A percentile compares a stretch with the other conserved stretches of the same genome.
Evolutionary conservation across 345 rosid species (phyloP).

Genomic region (Acer saccharum): DNA sequence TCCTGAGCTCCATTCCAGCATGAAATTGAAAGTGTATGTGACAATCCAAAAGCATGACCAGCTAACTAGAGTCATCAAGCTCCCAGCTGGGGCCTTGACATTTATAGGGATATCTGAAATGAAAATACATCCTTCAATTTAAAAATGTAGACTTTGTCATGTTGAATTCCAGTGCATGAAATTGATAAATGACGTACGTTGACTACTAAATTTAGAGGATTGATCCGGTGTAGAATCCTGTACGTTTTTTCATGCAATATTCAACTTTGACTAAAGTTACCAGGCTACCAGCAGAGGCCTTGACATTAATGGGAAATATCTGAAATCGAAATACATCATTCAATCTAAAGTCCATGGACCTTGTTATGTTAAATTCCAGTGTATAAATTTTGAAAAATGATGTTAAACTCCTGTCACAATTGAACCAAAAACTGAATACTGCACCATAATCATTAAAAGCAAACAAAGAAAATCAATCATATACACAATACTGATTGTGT

Average conservation of each 20-base stretch:
- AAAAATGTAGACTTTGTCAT: background rate
- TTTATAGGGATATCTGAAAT: slow-evolving; percentile 49
- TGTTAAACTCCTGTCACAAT: background rate
- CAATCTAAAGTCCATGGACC: background rate
- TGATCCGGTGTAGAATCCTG: no score
- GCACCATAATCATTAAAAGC: slow-evolving; percentile 13
- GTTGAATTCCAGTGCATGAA: no score
- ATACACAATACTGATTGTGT: slow-evolving; percentile 13
- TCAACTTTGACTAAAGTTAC: slow-evolving; percentile 19
- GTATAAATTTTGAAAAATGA: no score
- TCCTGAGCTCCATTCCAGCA: background rate
- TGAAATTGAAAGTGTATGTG: background rate
- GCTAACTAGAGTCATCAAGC: slow-evolving; percentile 20
- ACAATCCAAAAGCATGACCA: background rate
- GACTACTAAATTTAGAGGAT: no score
- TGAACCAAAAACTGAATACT: slow-evolving; percentile 62
- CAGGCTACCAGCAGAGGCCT: slow-evolving; percentile 40
- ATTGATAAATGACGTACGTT: no score
- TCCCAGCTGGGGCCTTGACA: slow-evolving; percentile 43
- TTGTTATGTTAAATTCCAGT: no score
- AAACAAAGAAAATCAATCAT: background rate
- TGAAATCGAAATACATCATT: slow-evolving; percentile 13
- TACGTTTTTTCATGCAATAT: no score
- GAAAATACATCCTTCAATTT: background rate
- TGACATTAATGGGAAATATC: slow-evolving; percentile 52